Evolutionary conservation across 306 rosid species (phyloP).

Genomic region (Glycine latifolia): DNA sequence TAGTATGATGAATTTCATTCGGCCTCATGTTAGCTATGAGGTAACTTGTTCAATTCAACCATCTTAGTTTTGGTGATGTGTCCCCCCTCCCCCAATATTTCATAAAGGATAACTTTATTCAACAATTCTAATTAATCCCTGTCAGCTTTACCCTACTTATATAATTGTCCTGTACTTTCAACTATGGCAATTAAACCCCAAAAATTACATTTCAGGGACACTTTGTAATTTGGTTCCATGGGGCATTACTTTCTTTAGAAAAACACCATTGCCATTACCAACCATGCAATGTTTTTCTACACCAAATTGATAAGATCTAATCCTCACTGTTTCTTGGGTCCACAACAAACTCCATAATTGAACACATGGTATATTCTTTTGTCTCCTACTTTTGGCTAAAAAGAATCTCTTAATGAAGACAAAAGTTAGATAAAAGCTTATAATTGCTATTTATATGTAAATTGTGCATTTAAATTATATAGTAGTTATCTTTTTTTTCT

Average conservation of each 20-base stretch:
- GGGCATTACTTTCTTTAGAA: slow-evolving; percentile 22
- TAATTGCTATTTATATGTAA: too few relatives aligned
- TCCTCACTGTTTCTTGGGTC: neutral
- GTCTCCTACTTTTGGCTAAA: slow-evolving; percentile 1
- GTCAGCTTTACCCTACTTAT: slow-evolving; percentile 17
- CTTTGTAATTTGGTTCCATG: neutral
- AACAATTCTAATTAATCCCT: slow-evolving; percentile 8
- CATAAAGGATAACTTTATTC: slow-evolving; percentile 24
- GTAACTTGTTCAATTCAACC: slow-evolving; percentile 51
- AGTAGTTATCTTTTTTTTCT: too few relatives aligned
- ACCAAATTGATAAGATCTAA: slow-evolving; percentile 22
- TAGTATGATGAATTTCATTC: slow-evolving; percentile 1
- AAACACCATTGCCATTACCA: slow-evolving; percentile 1
- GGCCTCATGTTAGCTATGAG: slow-evolving; percentile 65
- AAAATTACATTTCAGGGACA: slow-evolving; percentile 26
- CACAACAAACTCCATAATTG: neutral
- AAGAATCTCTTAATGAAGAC: slow-evolving; percentile 3
- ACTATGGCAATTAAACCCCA: neutral
- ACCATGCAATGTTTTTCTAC: slow-evolving; percentile 5
- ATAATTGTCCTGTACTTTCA: slow-evolving; percentile 4
- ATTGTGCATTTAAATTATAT: too few relatives aligned
- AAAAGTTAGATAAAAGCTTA: slow-evolving; percentile 1
- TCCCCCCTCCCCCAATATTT: neutral
- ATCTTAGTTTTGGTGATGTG: neutral
- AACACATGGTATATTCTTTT: neutral